Conservation (phyloP, 352 stramenopile species). For the Saprolegnia parasitica region DNA sequence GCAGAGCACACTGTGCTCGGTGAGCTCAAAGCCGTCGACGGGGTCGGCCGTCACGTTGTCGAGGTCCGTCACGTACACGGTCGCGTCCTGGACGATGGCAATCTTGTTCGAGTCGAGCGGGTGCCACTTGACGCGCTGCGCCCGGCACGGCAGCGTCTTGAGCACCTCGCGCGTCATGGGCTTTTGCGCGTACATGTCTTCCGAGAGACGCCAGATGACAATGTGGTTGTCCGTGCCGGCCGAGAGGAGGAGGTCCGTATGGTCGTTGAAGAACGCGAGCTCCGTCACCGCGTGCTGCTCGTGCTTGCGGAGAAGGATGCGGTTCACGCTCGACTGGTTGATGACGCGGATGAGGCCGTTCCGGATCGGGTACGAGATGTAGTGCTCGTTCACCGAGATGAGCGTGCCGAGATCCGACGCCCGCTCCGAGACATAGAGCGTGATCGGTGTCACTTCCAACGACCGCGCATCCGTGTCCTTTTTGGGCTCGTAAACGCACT, state of each 20-base stretch:
- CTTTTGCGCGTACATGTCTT: conserved; percentile 38
- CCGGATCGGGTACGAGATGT: conserved; percentile 82
- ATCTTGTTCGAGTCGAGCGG: conserved; percentile 69
- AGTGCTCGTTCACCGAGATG: conserved; percentile 77
- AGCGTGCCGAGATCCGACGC: conserved; percentile 65
- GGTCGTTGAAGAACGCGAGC: conserved; percentile 66
- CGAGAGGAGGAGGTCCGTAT: conserved; percentile 64
- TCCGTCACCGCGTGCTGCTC: conserved; percentile 68
- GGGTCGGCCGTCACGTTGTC: conserved; percentile 38
- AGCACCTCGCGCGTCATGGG: conserved; percentile 59
- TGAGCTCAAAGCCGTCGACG: conserved; percentile 48
- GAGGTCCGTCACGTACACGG: conserved; percentile 61
- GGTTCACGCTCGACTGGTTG: conserved; percentile 68
- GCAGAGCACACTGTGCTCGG: conserved; percentile 65
- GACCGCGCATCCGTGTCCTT: conserved; percentile 37
- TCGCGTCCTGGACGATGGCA: conserved; percentile 57
- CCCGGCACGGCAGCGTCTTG: conserved; percentile 50
- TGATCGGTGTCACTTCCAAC: conserved; percentile 81
- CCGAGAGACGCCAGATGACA: conserved; percentile 62
- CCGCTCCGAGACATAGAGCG: conserved; percentile 73
- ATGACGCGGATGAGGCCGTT: conserved; percentile 83
- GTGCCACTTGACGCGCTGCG: conserved; percentile 78
- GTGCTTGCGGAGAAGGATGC: conserved; percentile 68
- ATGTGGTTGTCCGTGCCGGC: conserved; percentile 68
- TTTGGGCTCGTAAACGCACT: conserved; percentile 23